Base-by-base conservation (phyloP, 345 rosid genomes). In the Bruguiera gymnorhiza region DNA sequence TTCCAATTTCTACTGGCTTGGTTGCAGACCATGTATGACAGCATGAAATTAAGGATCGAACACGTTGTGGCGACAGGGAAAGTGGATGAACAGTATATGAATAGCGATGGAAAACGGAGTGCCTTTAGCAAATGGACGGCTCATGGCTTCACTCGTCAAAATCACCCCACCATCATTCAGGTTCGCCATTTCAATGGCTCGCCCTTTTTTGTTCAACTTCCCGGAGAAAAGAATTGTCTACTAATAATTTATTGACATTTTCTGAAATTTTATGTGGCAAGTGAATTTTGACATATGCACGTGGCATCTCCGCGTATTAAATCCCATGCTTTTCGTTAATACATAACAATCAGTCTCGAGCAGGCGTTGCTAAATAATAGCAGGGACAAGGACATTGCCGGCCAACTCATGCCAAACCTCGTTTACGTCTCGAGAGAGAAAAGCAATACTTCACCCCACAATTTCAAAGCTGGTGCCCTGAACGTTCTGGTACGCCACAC, bases 381-480 rank as follows among this genome's bases (percentile, higher is more conserved):
- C 58, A 79, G 32, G 8, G 84, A 86, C 43, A 79, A 8, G 64
- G 92, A 89, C 64, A 21, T 74, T 6, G 53, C 27, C 1, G 88
- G 80, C 0, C 15, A 65, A 43, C 26, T 1, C 20, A 52, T 90
- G 88, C 91, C 96, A 48, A 90, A 83, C 31, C 83, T 90, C 54
- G 76, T 90, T 3, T 92, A 90, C 54, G 73, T 92, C 51, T 86
- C 95, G 0, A 73, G 98, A 62, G 83, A 87, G 72, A 92, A 89
- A 75, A 77, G 76, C 78, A 79, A 64, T 62, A 71, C 73, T 31
- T 78, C 79, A 34, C 82, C 72, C 18, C 96, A 92, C 75, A 73
- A 88, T 67, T 92, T 80, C 72, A 92, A 92, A 77, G 95, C 90
- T 16, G 98, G 98, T 57, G 98, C 98, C 73, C 89, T 92, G 34